Percentiles rank a stretch among this genome's conserved stretches.
These are phyloP conservation scores for Botrytis squamosa DNA, from an alignment of 2,329 filamentous ascomycete genomes.

Conservation along the genomic window DNA sequence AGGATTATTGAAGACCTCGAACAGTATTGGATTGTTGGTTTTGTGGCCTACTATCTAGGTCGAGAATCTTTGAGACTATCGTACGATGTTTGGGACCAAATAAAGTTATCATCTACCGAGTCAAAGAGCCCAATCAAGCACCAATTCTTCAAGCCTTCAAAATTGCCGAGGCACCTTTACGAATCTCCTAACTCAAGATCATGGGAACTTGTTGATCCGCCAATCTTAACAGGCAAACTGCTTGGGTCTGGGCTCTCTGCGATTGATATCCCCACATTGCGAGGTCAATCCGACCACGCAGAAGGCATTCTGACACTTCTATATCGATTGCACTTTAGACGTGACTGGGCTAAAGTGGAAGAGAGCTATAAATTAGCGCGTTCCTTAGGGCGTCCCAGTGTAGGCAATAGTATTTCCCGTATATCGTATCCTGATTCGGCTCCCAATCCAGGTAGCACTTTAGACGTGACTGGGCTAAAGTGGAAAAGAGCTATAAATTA, in stretches of 20 bases:
- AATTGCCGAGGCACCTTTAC: fast-evolving
- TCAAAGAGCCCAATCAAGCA: background rate
- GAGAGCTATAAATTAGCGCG: background rate
- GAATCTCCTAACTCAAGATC: background rate
- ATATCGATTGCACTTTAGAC: background rate
- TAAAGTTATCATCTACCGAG: background rate
- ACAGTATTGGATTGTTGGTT: background rate
- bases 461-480: too few relatives aligned
- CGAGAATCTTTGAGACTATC: background rate
- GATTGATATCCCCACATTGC: background rate
- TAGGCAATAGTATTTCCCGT: too few relatives aligned
- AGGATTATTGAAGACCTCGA: fast-evolving
- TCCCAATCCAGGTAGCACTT: too few relatives aligned
- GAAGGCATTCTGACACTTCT: background rate
- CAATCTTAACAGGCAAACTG: background rate
- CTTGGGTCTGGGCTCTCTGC: too few relatives aligned
- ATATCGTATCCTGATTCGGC: too few relatives aligned
- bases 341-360: background rate
- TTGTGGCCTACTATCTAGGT: background rate
- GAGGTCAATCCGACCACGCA: fast-evolving
- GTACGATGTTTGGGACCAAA: background rate
- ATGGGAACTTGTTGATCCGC: background rate
- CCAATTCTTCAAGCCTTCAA: background rate
- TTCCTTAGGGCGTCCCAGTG: background rate
- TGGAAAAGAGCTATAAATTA: too few relatives aligned